Evolutionary conservation across 305 asterid species (phyloP).

Genomic region (Rubia tinctorum): DNA sequence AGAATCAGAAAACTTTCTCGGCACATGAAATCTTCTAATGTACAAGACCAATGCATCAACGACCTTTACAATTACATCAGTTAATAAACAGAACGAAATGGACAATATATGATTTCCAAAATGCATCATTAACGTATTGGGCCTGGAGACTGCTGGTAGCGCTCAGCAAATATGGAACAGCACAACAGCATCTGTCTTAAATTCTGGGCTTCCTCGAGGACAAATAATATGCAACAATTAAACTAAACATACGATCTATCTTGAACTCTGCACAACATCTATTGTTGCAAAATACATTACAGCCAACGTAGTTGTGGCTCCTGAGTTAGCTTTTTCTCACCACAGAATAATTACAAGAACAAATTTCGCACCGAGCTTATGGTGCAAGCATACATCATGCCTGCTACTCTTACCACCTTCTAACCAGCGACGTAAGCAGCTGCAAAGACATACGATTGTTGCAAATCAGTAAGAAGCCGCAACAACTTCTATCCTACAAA

Average conservation of each 20-base stretch:
- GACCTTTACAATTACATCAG: too few species aligned
- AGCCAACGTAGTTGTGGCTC: background rate
- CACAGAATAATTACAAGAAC: slow-evolving; percentile 12
- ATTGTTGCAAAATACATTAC: background rate
- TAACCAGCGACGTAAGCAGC: slow-evolving; percentile 85
- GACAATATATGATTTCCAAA: too few species aligned
- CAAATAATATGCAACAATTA: background rate
- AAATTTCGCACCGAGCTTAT: background rate
- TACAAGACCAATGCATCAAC: too few species aligned
- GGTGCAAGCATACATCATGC: background rate
- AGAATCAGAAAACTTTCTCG: too few species aligned
- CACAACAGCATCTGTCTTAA: background rate
- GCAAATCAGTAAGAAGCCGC: slow-evolving; percentile 15
- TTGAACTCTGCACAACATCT: background rate
- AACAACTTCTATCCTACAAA: background rate
- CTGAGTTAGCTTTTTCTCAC: slow-evolving; percentile 7
- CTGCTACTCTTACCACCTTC: slow-evolving; percentile 69
- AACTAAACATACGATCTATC: background rate
- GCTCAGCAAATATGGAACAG: background rate
- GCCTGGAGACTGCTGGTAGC: background rate
- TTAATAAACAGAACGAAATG: too few species aligned
- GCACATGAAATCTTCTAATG: too few species aligned
- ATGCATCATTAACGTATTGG: too few species aligned
- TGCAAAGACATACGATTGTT: slow-evolving; percentile 36
- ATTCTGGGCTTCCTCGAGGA: background rate